Conservation (phyloP, 2,329 filamentous ascomycete species). For the Aspergillus piperis region DNA sequence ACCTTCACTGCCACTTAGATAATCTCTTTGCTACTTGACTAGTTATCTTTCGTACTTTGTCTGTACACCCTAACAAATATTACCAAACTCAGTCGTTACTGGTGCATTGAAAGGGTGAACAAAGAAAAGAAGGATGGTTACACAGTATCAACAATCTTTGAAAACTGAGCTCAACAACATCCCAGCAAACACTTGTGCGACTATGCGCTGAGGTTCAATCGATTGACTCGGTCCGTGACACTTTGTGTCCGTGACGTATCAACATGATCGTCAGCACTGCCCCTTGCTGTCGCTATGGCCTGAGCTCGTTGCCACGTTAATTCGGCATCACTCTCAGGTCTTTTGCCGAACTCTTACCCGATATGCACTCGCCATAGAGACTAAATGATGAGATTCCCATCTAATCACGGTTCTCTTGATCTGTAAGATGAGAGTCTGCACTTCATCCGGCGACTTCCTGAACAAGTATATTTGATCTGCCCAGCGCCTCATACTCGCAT, state of each 20-base stretch:
- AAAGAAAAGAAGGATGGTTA: neutral
- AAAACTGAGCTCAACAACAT: neutral
- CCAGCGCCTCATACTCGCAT: too few species aligned
- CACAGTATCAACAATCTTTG: neutral
- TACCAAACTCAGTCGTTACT: neutral
- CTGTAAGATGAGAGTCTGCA: too few species aligned
- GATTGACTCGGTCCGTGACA: neutral
- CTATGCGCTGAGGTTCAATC: neutral
- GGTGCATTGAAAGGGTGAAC: neutral
- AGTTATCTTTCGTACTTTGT: neutral
- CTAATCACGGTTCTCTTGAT: too few species aligned
- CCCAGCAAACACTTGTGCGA: neutral
- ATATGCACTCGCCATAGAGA: neutral
- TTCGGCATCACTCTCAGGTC: neutral
- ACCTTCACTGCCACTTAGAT: neutral
- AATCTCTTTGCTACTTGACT: neutral
- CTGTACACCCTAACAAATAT: neutral
- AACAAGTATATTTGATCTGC: too few species aligned
- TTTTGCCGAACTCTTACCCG: neutral
- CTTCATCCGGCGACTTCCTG: too few species aligned
- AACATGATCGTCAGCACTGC: neutral
- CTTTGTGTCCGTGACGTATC: constrained; percentile 3
- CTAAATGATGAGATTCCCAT: neutral
- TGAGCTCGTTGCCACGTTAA: neutral
- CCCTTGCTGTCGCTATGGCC: neutral